A percentile compares a stretch with the other conserved stretches of the same genome.
phyloP scores from a whole-genome alignment of 495 filamentous ascomycete genomes.

The Chaetomium fimeti region DNA sequence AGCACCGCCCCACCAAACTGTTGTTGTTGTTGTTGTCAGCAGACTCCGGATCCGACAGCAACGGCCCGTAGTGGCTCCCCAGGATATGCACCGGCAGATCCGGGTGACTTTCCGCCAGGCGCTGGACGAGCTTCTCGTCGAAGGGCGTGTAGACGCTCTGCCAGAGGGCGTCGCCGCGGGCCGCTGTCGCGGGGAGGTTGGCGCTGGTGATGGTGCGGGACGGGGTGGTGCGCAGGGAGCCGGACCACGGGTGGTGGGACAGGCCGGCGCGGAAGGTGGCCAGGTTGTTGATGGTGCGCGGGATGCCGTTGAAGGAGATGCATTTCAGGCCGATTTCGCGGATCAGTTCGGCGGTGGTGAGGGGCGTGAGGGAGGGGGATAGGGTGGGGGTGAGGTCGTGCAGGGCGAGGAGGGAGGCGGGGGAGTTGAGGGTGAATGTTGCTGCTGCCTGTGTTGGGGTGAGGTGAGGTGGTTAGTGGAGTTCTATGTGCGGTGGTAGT shows the following conservation, averaged over 20 bases:
- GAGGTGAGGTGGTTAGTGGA: neutral
- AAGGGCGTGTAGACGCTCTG: constrained; percentile 70
- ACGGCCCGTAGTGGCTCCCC: constrained; percentile 64
- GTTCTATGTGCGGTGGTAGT: neutral
- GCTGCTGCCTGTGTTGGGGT: constrained; percentile 32
- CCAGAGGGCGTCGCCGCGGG: constrained; percentile 64
- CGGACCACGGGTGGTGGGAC: constrained; percentile 47
- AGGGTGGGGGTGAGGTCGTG: constrained; percentile 50
- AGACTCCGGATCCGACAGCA: constrained; percentile 60
- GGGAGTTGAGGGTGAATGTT: constrained; percentile 42
- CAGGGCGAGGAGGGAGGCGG: constrained; percentile 35
- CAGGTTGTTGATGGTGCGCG: constrained; percentile 75
- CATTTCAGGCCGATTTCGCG: constrained; percentile 78
- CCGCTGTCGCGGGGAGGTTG: constrained; percentile 53
- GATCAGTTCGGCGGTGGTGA: constrained; percentile 69
- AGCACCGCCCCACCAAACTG: constrained; percentile 58
- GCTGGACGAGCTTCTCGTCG: constrained; percentile 63
- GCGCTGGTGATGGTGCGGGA: constrained; percentile 47
- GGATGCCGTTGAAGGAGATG: constrained; percentile 82
- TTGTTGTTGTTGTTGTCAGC: too few relatives aligned
- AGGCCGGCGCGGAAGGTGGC: constrained; percentile 60
- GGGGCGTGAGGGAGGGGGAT: constrained; percentile 37
- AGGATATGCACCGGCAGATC: constrained; percentile 78
- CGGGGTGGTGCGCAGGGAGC: constrained; percentile 47
- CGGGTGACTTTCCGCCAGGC: constrained; percentile 67